These are phyloP conservation scores for Aspergillus versicolor DNA, from an alignment of 2,329 filamentous ascomycete genomes.

Conservation along the genomic window DNA sequence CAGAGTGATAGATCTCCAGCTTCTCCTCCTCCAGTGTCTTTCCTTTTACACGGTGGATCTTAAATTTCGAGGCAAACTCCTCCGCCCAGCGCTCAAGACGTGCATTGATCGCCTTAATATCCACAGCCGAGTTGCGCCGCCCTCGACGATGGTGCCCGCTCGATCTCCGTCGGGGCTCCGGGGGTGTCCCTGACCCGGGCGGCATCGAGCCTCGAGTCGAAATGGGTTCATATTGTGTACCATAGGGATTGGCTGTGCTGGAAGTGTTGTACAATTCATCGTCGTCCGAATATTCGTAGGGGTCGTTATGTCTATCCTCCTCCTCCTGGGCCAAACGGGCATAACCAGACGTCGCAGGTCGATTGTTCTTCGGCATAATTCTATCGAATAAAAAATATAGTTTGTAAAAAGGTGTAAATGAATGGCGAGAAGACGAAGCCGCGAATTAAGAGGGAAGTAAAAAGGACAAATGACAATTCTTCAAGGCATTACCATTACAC, in stretches of 20 bases:
- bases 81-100: conserved; percentile 94
- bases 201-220: conserved; percentile 53
- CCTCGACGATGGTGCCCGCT: conserved; percentile 52
- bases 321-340: conserved; percentile 82
- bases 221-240: conserved; percentile 64
- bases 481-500: conserved; percentile 21
- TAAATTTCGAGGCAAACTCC: conserved; percentile 96
- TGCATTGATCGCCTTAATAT: conserved; percentile 97
- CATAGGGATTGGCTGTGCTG: conserved; percentile 55
- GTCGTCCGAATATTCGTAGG: conserved; percentile 69
- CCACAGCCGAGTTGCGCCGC: conserved; percentile 80
- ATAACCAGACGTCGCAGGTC: conserved; percentile 77
- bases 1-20: conserved; percentile 93
- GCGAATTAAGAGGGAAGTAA: conserved; percentile 8
- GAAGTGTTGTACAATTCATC: conserved; percentile 59
- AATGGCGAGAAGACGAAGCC: conserved; percentile 15
- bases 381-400: conserved; percentile 24
- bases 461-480: conserved; percentile 10
- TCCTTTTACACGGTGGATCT: conserved; percentile 74
- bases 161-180: conserved; percentile 47
- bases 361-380: conserved; percentile 62
- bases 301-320: conserved; percentile 47
- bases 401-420: conserved; percentile 8
- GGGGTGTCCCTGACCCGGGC: conserved; percentile 38
- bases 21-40: conserved; percentile 76